Evolutionary conservation across 2,329 filamentous ascomycete genomes (phyloP), one percentile per base, ranked within the genome.

Genomic region (Colletotrichum siamense): DNA sequence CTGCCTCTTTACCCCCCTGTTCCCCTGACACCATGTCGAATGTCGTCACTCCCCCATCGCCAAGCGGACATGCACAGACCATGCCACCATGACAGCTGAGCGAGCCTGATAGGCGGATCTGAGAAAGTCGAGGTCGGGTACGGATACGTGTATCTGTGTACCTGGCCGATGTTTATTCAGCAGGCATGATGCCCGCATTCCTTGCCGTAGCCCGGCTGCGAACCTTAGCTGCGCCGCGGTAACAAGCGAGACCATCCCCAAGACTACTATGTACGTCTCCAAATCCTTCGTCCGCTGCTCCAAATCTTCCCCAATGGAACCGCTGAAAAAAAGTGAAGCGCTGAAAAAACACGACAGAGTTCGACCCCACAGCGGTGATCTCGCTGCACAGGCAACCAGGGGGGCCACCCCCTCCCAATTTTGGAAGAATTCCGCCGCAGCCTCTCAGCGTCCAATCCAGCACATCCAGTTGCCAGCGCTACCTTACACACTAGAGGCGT

Each of bases 101-200:
- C 61, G 28, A 49, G 30, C 10, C 28, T 62, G 62, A 32, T 62
- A 26, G 68, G 69, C 57, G 69, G 39, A 62, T 75, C 69, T 68
- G 18, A 22, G 10, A n/a, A 22, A 22, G 44, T 49, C 44, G 44
- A 49, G 44, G 30, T 32, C 55, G 59, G 32, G 8, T 15, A 34
- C 55, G 39, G 30, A 2, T n/a, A 32, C 57, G 44, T 13, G n/a
- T 49, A 32, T 30, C 28, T 24, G 62, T 26, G 49, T 69, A 69
- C 71, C 65, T 62, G 55, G 28, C 63, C 59, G 18, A 49, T 73
- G 63, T 73, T 64, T 64, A 73, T 59, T 8, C 34, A 28, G 12
- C 44, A 76, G 64, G 73, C 73, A 76, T 73, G 63, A 76, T 76
- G 64, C 70, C 59, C 66, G 73, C 73, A 73, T 76, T 65, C 73